Evolutionary conservation across 305 asterid species (phyloP), one percentile per base, ranked within the genome.

Genomic region (Rubia peregrina): DNA sequence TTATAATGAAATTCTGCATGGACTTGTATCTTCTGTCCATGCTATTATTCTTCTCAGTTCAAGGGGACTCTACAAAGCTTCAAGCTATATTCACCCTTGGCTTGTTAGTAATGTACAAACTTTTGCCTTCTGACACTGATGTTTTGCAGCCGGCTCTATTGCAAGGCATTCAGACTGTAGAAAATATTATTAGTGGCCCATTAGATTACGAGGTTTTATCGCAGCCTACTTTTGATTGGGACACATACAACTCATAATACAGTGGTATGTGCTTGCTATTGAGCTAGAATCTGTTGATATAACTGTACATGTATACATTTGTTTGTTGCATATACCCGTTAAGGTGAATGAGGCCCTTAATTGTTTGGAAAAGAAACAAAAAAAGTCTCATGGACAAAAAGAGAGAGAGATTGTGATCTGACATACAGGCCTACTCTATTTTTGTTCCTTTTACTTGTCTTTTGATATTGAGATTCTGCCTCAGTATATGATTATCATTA

Each of bases 221-320:
- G 60, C 81, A 84, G 69, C 99, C 99, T 48, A 85, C 91, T 2
- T 95, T 95, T 80, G 99, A 92, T 72, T 95, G 99, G 99, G 99
- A 95, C 85, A 84, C 87, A 61, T 84, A 77, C 70, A 86, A 82
- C 79, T 83, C 80, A 69, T 86, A 65, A 38, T 46, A 17, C 24
- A 48, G 48, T 68, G 73, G 51, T 48, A 48, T 61, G 43, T 14
- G 19, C 17, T 43, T 57, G 61, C 14, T 55, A 66, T 26, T 30
- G 69, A 57, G 65, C 53, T 56, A 21, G 49, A 44, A 36, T 14
- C 22, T 49, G 40, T 33, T 63, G 41, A 36, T 30, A 41, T 33
- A 64, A 21, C 33, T 75, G 74, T 75, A 75, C 19, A 69, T 69
- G 63, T 6, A 55, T 60, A 57, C 73, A 44, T 66, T 57, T 66